Evolutionary conservation across 192 early-diverging fungal genomes (phyloP).

Genomic region (Linnemannia elongata): DNA sequence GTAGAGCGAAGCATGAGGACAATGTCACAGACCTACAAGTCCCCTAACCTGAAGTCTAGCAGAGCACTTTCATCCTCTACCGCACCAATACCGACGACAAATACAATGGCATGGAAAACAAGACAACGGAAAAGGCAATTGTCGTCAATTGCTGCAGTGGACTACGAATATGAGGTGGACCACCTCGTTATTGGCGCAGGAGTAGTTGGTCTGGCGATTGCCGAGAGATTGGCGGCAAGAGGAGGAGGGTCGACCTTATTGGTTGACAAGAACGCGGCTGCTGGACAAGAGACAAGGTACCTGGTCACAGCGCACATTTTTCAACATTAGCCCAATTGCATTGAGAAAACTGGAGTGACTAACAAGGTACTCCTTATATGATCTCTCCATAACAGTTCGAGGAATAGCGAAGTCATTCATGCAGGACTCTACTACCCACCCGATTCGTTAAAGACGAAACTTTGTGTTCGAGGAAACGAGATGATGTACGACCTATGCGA

Average conservation of each 20-base stretch:
- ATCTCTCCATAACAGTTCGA: constrained; percentile 61
- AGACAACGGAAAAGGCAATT: not conserved
- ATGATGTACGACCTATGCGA: constrained; percentile 76
- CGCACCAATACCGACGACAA: not conserved
- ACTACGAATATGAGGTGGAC: constrained; percentile 69
- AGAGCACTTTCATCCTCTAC: not conserved
- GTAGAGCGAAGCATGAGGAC: not conserved
- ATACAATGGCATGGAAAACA: not conserved
- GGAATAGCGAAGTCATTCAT: constrained; percentile 93
- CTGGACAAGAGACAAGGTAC: constrained; percentile 81
- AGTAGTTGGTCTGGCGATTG: constrained; percentile 85
- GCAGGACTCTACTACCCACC: constrained; percentile 88
- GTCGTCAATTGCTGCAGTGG: not conserved
- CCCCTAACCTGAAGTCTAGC: not conserved
- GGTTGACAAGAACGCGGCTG: constrained; percentile 73
- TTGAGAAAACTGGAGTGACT: not conserved
- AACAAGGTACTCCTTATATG: not conserved
- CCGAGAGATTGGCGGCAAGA: constrained; percentile 69
- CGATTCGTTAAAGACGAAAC: constrained; percentile 77
- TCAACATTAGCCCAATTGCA: not conserved
- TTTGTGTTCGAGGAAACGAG: constrained; percentile 83
- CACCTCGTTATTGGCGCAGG: constrained; percentile 85
- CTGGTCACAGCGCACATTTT: not conserved
- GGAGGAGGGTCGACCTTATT: constrained; percentile 66
- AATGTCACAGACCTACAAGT: not conserved